These are phyloP conservation scores for Phylloporus rhodoxanthus DNA, from an alignment of 768 basidiomycete species.

Conservation along the genomic window DNA sequence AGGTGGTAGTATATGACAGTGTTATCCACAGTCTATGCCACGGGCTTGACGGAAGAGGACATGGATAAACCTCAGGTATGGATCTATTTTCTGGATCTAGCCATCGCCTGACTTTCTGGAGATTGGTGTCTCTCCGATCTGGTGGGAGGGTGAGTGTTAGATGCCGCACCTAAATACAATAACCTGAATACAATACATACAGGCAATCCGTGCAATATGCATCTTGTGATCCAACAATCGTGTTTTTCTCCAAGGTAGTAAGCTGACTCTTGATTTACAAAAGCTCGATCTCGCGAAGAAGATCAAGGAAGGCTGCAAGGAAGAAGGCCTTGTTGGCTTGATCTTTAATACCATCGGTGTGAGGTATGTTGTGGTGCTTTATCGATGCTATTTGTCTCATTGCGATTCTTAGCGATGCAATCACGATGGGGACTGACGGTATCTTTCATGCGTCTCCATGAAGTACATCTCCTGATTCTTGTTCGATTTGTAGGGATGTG, in stretches of 20 bases:
- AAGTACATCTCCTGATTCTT: not conserved
- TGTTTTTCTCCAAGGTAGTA: not conserved
- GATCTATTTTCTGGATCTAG: not conserved
- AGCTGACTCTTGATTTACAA: conserved; percentile 3
- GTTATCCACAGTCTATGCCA: conserved; percentile 54
- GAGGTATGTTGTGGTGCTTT: conserved; percentile 40
- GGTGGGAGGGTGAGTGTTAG: conserved; percentile 73
- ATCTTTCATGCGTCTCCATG: conserved; percentile 19
- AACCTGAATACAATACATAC: not conserved
- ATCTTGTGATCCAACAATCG: conserved; percentile 46
- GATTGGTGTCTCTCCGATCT: conserved; percentile 85
- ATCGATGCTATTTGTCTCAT: not conserved
- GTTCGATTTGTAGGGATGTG: conserved; percentile 58
- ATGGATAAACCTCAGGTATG: conserved; percentile 79
- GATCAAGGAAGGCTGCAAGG: conserved; percentile 77
- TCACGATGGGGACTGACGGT: conserved; percentile 88
- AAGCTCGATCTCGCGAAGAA: conserved; percentile 75
- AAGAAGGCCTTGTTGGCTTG: conserved; percentile 75
- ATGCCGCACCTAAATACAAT: not conserved
- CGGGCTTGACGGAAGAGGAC: conserved; percentile 70
- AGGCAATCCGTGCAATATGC: conserved; percentile 83
- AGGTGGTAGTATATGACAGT: not conserved
- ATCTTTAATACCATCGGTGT: conserved; percentile 85
- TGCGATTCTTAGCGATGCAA: conserved; percentile 56
- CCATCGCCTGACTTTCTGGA: conserved; percentile 25